Evolutionary conservation across 495 filamentous ascomycete genomes (phyloP).

Genomic region (Penicillium taxi): DNA sequence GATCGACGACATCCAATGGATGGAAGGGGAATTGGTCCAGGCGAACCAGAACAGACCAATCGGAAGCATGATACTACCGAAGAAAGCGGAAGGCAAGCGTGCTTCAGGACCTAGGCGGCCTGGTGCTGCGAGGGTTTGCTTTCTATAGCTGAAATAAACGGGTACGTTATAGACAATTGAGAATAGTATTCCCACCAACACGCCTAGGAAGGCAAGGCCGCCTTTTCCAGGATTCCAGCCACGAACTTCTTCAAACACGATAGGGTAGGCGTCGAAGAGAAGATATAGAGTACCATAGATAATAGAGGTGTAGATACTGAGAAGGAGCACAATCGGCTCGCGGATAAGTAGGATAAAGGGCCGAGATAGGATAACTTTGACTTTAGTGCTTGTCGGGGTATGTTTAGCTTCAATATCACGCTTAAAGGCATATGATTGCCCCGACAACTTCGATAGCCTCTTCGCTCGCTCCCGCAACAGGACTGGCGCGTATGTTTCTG

Average conservation of each 20-base stretch:
- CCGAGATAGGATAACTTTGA: constrained; percentile 28
- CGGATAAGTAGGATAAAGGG: constrained; percentile 19
- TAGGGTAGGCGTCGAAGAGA: constrained; percentile 56
- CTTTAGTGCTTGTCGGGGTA: constrained; percentile 19
- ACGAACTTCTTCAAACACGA: constrained; percentile 47
- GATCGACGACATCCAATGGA: constrained; percentile 54
- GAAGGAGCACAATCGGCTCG: constrained; percentile 43
- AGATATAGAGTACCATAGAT: constrained; percentile 60
- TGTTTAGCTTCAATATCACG: constrained; percentile 29
- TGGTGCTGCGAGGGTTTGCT: background rate
- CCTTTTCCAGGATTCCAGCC: constrained; percentile 14
- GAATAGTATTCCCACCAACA: constrained; percentile 44
- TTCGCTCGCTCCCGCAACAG: constrained; percentile 43
- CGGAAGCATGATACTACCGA: constrained; percentile 33
- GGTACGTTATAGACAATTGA: constrained; percentile 25
- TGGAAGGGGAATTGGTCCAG: constrained; percentile 51
- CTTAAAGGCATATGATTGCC: constrained; percentile 42
- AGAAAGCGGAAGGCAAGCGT: constrained; percentile 30
- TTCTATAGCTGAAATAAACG: constrained; percentile 2
- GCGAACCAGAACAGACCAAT: constrained; percentile 53
- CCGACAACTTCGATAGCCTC: constrained; percentile 43
- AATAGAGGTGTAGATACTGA: constrained; percentile 54
- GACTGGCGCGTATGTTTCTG: constrained; percentile 52
- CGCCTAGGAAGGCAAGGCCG: constrained; percentile 10
- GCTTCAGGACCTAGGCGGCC: constrained; percentile 22